Conservation (phyloP, 2,329 filamentous ascomycete genomes). For the Fusarium beomiforme region DNA sequence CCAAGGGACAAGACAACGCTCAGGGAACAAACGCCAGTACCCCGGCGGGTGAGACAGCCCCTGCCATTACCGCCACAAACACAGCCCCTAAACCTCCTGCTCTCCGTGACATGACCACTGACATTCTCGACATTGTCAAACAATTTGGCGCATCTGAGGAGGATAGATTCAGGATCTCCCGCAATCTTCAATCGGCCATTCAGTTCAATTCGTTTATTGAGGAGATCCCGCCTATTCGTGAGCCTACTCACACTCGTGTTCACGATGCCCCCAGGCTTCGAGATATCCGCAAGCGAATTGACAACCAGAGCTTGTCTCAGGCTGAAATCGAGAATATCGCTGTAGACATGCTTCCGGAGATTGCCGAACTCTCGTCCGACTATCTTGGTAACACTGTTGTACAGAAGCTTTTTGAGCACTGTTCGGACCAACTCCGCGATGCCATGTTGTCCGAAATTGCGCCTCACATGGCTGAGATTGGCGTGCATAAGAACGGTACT, state of each 20-base stretch:
- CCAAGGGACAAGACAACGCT: conserved; percentile 62
- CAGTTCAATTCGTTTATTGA: conserved; percentile 76
- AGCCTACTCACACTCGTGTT: conserved; percentile 87
- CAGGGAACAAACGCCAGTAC: conserved; percentile 45
- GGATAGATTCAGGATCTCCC: conserved; percentile 76
- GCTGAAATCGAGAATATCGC: conserved; percentile 93
- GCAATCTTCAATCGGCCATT: conserved; percentile 80
- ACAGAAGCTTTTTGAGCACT: conserved; percentile 97
- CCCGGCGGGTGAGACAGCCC: conserved; percentile 50
- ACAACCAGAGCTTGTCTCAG: conserved; percentile 88
- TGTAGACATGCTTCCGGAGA: conserved; percentile 93
- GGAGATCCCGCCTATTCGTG: conserved; percentile 89
- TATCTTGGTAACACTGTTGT: conserved; percentile 99
- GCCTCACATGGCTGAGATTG: conserved; percentile 94
- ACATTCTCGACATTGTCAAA: conserved; percentile 86
- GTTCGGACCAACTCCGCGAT: conserved; percentile 89
- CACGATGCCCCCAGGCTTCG: conserved; percentile 95
- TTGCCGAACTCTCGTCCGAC: conserved; percentile 93
- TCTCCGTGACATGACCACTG: conserved; percentile 79
- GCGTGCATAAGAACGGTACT: conserved; percentile 98
- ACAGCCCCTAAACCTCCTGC: conserved; percentile 74
- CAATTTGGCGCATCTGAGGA: conserved; percentile 88
- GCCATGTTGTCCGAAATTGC: conserved; percentile 90
- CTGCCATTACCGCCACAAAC: conserved; percentile 45
- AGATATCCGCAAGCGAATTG: conserved; percentile 96